Evolutionary conservation across 441 rosid genomes (phyloP), one percentile per base, ranked within the genome.

Genomic region (Hura crepitans): DNA sequence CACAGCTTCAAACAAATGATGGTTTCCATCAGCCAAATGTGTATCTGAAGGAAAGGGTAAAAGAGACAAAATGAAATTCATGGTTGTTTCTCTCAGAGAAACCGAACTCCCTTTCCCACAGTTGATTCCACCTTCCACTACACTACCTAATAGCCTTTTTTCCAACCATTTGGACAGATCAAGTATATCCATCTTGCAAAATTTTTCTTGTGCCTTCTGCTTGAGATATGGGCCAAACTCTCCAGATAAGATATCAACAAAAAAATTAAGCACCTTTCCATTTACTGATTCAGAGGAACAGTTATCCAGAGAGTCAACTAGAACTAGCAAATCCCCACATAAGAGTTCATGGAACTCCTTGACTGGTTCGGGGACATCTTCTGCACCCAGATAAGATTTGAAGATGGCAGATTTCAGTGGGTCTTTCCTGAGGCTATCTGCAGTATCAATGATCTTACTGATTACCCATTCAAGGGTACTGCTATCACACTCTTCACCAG

Each of bases 1-100:
- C 76, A 87, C 80, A 76, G 97, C 97, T 85, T 94, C 96, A 73
- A 96, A 91, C 81, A 96, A 80, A 89, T 84, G 96, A 81, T 76
- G 71, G 63, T 87, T 89, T 62, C 94, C 82, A 59, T 88, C 90
- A 66, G 67, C 68, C 11, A 79, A 73, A 69, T 76, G 85, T 60
- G 76, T 66, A 72, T 86, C 97, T 43, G 84, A 75, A 62, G 86
- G 76, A 58, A 79, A 79, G 63, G 94, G 83, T 59, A 86, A 81
- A 64, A 96, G 87, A 79, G 82, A 82, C 46, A 82, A 79, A 79
- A 96, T 70, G 78, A 96, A 94, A 82, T 73, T 91, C 87, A 85
- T 86, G 66, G 96, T 86, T 79, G 98, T 86, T 70, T 96, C 99
- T 85, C 97, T 85, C 63, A 89, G 83, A 74, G 89, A 72, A 72